These are phyloP conservation scores for Ceriops decandra DNA, from an alignment of 345 rosid species.

Conservation along the genomic window DNA sequence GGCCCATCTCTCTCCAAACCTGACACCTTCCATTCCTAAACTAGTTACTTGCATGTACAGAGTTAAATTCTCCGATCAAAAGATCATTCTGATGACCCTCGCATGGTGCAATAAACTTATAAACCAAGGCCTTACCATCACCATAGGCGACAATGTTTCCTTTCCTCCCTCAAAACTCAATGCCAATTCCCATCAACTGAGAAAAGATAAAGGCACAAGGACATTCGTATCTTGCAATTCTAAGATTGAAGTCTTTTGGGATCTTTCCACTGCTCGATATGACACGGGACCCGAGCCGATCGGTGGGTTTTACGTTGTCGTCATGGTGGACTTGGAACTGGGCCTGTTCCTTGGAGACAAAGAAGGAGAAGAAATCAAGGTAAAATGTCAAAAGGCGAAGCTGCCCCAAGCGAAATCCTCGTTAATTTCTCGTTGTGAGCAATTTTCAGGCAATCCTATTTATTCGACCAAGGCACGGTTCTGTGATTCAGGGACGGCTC, in stretches of 20 bases:
- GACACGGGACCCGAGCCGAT: slow-evolving; percentile 62
- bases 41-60: slow-evolving; percentile 53
- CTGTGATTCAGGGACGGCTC: slow-evolving; percentile 43
- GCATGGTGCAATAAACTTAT: slow-evolving; percentile 52
- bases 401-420: slow-evolving; percentile 19
- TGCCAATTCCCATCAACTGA: slow-evolving; percentile 29
- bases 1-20: slow-evolving; percentile 45
- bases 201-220: slow-evolving; percentile 47
- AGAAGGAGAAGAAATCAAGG: slow-evolving; percentile 24
- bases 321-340: slow-evolving; percentile 52
- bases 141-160: slow-evolving; percentile 28
- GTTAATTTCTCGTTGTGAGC: slow-evolving; percentile 52
- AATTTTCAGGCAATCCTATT: slow-evolving; percentile 37
- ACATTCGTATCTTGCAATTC: slow-evolving; percentile 44
- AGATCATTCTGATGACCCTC: slow-evolving; percentile 43
- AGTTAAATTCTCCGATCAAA: slow-evolving; percentile 38
- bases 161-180: slow-evolving; percentile 29
- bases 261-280: slow-evolving; percentile 60
- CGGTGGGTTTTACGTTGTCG: slow-evolving; percentile 44
- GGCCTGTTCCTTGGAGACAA: slow-evolving; percentile 54
- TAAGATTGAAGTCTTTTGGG: slow-evolving; percentile 60
- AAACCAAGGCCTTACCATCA: slow-evolving; percentile 33
- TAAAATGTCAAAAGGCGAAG: slow-evolving; percentile 13
- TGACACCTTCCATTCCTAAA: slow-evolving; percentile 48
- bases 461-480: slow-evolving; percentile 67